Conservation (phyloP, 805 yeast genomes). For the Metschnikowia orientalis region DNA sequence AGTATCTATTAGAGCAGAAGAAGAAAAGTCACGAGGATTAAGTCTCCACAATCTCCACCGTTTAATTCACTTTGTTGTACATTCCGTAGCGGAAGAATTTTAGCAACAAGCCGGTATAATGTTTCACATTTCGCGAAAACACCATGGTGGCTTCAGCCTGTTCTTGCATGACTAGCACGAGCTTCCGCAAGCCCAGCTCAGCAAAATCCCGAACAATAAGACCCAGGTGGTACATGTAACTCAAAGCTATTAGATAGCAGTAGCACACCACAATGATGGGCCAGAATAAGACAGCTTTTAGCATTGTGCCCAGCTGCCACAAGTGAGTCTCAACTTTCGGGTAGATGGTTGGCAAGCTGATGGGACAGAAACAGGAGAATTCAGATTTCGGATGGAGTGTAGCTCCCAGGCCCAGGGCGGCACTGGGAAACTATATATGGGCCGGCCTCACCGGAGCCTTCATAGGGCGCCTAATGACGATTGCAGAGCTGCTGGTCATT, state of each 20-base stretch:
- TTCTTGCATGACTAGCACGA: conserved; percentile 12
- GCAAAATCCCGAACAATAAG: conserved; percentile 10
- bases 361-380: no score
- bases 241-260: conserved; percentile 6
- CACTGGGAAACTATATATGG: no score
- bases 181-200: conserved; percentile 14
- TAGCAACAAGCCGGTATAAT: conserved; percentile 16
- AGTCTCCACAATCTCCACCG: no score
- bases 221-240: conserved; percentile 5
- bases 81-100: conserved; percentile 21
- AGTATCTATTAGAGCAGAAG: no score
- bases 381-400: no score
- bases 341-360: no score
- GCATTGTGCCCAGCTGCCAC: background rate
- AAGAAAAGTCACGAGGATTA: no score
- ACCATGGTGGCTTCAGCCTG: conserved; percentile 18
- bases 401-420: no score
- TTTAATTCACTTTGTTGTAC: conserved; percentile 24
- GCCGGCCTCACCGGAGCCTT: no score
- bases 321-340: no score
- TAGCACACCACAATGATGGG: conserved; percentile 6
- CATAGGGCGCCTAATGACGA: conserved; percentile 3
- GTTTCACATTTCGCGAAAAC: conserved; percentile 16
- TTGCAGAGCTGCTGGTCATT: conserved; percentile 1
- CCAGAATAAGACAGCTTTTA: conserved; percentile 1